Evolutionary conservation across 495 filamentous ascomycete species (phyloP).

Genomic region (Staphylotrichum longicolle): DNA sequence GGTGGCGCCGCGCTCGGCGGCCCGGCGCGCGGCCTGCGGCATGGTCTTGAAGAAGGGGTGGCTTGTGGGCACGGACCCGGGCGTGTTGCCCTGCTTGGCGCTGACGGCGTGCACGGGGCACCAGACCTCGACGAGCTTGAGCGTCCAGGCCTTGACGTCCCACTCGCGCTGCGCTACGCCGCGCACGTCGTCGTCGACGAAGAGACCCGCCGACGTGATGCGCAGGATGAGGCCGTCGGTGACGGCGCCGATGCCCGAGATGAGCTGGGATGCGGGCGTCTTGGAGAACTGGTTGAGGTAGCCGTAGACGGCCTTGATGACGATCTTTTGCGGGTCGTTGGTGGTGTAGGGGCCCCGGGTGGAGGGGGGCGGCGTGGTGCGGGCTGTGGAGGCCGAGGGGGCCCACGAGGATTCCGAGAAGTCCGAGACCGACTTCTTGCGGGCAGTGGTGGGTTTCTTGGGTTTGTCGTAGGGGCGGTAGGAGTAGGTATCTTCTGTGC

Average conservation of each 20-base stretch:
- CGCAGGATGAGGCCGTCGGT: slow-evolving; percentile 83
- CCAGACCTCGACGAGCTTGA: slow-evolving; percentile 90
- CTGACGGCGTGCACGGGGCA: slow-evolving; percentile 56
- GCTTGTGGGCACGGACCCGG: slow-evolving; percentile 38
- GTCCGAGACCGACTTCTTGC: slow-evolving; percentile 59
- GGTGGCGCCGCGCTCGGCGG: slow-evolving; percentile 47
- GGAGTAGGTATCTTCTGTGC: slow-evolving; percentile 68
- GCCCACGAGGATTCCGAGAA: slow-evolving; percentile 83
- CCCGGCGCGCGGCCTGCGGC: slow-evolving; percentile 36
- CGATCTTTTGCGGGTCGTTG: slow-evolving; percentile 90
- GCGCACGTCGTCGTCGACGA: slow-evolving; percentile 92
- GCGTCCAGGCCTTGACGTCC: slow-evolving; percentile 97
- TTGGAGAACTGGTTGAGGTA: slow-evolving; percentile 83
- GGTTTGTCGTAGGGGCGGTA: slow-evolving; percentile 81
- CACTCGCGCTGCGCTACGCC: slow-evolving; percentile 88
- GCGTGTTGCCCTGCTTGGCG: slow-evolving; percentile 36
- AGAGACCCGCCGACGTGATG: slow-evolving; percentile 86
- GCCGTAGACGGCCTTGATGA: slow-evolving; percentile 84
- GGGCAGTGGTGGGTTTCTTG: slow-evolving; percentile 45
- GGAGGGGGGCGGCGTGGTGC: slow-evolving; percentile 80
- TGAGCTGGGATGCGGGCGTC: slow-evolving; percentile 76
- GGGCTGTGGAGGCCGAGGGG: slow-evolving; percentile 75
- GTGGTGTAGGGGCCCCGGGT: slow-evolving; percentile 72
- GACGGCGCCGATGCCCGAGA: slow-evolving; percentile 69
- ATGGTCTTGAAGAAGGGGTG: slow-evolving; percentile 41